Percentiles rank a stretch among this genome's conserved stretches.
phyloP scores from a whole-genome alignment of 1,139 yeast genomes.

The Saccharomyces uvarum region DNA sequence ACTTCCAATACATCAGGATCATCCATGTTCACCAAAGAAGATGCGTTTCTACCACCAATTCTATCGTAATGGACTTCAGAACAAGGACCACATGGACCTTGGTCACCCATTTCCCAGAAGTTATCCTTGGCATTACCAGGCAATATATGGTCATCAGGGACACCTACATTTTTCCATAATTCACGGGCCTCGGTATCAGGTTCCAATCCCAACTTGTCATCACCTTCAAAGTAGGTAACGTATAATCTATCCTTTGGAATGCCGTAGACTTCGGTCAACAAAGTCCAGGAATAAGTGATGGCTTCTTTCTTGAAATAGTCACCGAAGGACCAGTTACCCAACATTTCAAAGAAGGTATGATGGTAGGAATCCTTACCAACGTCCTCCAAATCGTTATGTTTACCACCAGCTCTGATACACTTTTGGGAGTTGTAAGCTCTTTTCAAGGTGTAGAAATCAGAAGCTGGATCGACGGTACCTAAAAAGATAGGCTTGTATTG shows the following conservation, averaged over 20 bases:
- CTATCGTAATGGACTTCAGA: constrained; percentile 96
- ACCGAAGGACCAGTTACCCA: constrained; percentile 99
- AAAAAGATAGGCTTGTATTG: constrained; percentile 94
- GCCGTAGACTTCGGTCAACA: constrained; percentile 76
- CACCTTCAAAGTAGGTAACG: constrained; percentile 96
- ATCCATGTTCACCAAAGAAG: constrained; percentile 82
- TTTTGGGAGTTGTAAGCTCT: constrained; percentile 94
- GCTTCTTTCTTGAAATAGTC: constrained; percentile 96
- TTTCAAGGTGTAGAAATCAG: constrained; percentile 74
- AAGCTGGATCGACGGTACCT: constrained; percentile 93
- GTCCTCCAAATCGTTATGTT: constrained; percentile 96
- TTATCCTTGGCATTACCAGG: constrained; percentile 89
- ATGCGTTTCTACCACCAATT: constrained; percentile 95
- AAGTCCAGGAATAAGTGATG: constrained; percentile 80
- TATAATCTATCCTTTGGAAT: constrained; percentile 72
- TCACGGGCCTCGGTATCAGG: constrained; percentile 92
- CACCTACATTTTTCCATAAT: constrained; percentile 82
- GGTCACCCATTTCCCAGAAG: constrained; percentile 99
- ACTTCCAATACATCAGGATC: constrained; percentile 96
- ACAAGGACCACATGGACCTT: constrained; percentile 99
- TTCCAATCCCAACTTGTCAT: constrained; percentile 68
- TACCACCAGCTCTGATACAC: constrained; percentile 99
- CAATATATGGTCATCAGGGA: constrained; percentile 80
- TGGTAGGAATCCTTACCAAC: constrained; percentile 97
- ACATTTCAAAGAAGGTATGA: constrained; percentile 97